Percentiles rank a stretch among this genome's conserved stretches.
Evolutionary conservation across 768 basidiomycete genomes (phyloP).

Genomic region (Thelephora aurantiotincta): DNA sequence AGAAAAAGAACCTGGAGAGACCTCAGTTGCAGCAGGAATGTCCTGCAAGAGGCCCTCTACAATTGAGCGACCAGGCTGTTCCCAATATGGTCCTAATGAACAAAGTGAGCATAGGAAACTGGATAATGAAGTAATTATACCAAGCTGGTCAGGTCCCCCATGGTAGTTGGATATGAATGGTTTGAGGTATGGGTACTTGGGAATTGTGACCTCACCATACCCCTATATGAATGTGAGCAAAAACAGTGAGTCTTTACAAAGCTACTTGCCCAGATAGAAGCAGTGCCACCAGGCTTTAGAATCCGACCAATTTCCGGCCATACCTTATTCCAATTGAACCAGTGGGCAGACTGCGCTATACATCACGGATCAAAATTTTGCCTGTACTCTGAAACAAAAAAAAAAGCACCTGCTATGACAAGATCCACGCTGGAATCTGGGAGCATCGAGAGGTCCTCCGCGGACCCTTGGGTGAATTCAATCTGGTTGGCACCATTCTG

Average conservation of each 20-base stretch:
- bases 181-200: conserved; percentile 13
- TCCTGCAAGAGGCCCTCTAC: conserved; percentile 57
- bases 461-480: conserved; percentile 24
- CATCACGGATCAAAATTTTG: not conserved
- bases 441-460: conserved; percentile 41
- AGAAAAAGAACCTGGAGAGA: conserved; percentile 22
- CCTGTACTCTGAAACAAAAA: not conserved
- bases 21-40: conserved; percentile 38
- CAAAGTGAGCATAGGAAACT: conserved; percentile 40
- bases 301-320: conserved; percentile 58
- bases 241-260: not conserved
- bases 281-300: conserved; percentile 45
- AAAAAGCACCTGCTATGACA: conserved; percentile 42
- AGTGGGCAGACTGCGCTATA: conserved; percentile 66
- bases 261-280: conserved; percentile 54
- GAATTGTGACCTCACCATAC: not conserved
- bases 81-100: conserved; percentile 64
- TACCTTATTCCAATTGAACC: conserved; percentile 63
- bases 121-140: conserved; percentile 58
- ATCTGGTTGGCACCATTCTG: conserved; percentile 11
- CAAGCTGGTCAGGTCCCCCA: conserved; percentile 2
- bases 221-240: not conserved
- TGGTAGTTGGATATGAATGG: not conserved
- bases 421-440: conserved; percentile 46
- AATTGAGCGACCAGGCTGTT: conserved; percentile 68